Evolutionary conservation across 495 filamentous ascomycete genomes (phyloP).

Genomic region (Annulohypoxylon nitens): DNA sequence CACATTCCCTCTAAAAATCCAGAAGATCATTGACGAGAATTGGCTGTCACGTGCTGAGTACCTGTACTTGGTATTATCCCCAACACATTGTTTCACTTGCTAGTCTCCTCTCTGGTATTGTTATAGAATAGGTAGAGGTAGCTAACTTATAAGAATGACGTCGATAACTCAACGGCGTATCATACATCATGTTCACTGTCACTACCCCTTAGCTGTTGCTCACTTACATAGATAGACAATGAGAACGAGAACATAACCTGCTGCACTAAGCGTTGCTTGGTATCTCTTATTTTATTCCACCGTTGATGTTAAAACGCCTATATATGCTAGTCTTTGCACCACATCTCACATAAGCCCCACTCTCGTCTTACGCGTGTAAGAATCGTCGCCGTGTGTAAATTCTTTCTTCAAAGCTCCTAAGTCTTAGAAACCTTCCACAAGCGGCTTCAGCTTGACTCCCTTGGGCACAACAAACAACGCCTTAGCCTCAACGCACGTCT

Average conservation of each 20-base stretch:
- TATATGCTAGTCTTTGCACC: neutral
- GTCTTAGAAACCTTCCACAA: constrained; percentile 60
- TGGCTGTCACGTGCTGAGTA: constrained; percentile 5
- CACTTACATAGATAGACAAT: neutral
- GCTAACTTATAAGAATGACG: neutral
- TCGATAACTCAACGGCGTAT: neutral
- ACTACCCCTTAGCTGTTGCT: constrained; percentile 4
- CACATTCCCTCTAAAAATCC: neutral
- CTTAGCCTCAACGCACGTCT: constrained; percentile 67
- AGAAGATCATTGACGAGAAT: constrained; percentile 4
- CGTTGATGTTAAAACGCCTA: constrained; percentile 8
- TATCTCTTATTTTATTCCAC: constrained; percentile 25
- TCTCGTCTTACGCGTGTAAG: too few relatives aligned
- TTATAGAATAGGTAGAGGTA: constrained; percentile 4
- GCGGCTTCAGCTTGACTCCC: constrained; percentile 58
- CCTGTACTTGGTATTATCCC: neutral
- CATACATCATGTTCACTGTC: neutral
- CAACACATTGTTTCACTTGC: neutral
- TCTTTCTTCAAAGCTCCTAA: neutral
- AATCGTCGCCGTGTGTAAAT: too few relatives aligned
- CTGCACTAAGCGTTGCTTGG: constrained; percentile 21
- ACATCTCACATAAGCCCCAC: neutral
- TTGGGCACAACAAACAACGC: constrained; percentile 75
- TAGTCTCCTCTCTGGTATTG: neutral
- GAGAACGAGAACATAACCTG: neutral